Percentiles rank a stretch among this genome's conserved stretches.
These are phyloP conservation scores for Leccinum boreale DNA, from an alignment of 768 basidiomycete genomes.

Conservation along the genomic window DNA sequence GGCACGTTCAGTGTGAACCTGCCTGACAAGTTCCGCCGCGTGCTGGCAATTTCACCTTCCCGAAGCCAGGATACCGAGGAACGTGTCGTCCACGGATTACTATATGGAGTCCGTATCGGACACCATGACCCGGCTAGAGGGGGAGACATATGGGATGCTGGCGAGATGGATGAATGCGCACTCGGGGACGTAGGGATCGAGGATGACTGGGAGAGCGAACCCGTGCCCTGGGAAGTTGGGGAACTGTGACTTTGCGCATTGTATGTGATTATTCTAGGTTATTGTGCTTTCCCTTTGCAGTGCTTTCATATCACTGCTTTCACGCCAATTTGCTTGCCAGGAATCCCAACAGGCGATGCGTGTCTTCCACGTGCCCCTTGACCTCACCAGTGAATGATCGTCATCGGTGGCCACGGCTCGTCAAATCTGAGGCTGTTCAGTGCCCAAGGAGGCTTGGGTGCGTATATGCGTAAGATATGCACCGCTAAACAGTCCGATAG, in stretches of 20 bases:
- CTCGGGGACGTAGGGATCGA: slow-evolving; percentile 50
- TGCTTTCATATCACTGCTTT: slow-evolving; percentile 32
- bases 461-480: slow-evolving; percentile 15
- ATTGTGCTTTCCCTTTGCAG: slow-evolving; percentile 27
- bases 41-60: slow-evolving; percentile 58
- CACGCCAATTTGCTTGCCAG: slow-evolving; percentile 24
- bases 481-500: slow-evolving; percentile 9
- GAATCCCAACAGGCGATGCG: slow-evolving; percentile 16
- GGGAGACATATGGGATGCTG: slow-evolving; percentile 74
- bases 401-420: neutral
- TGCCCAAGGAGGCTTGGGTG: slow-evolving; percentile 13
- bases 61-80: slow-evolving; percentile 44
- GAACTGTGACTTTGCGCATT: slow-evolving; percentile 49
- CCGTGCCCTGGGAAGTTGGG: slow-evolving; percentile 77
- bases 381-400: neutral
- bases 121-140: slow-evolving; percentile 64
- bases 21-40: slow-evolving; percentile 61
- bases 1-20: slow-evolving; percentile 52
- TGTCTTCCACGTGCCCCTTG: slow-evolving; percentile 25
- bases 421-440: slow-evolving; percentile 9
- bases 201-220: slow-evolving; percentile 74
- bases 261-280: slow-evolving; percentile 30
- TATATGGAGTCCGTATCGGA: slow-evolving; percentile 53
- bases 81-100: slow-evolving; percentile 53
- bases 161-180: slow-evolving; percentile 50